These are phyloP conservation scores for Earliella scabrosa DNA, from an alignment of 1,284 basidiomycete genomes.

Conservation along the genomic window DNA sequence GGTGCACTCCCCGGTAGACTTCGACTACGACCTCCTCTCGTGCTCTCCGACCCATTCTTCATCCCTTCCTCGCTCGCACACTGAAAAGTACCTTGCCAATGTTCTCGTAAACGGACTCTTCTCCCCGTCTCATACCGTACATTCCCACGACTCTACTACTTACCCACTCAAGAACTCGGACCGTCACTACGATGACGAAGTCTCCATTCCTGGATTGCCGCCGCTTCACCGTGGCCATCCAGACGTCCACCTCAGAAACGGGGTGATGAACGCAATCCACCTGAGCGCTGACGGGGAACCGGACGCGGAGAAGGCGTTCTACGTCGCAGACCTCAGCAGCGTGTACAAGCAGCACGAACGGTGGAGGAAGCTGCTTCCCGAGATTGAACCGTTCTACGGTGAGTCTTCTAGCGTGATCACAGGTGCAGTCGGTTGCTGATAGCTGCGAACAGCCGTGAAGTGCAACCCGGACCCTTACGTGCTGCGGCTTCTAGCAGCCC, in stretches of 20 bases:
- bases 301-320: constrained; percentile 93
- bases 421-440: constrained; percentile 5
- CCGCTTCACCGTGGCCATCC: constrained; percentile 69
- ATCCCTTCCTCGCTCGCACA: constrained; percentile 36
- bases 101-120: constrained; percentile 39
- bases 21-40: constrained; percentile 39
- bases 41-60: constrained; percentile 35
- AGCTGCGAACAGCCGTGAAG: constrained; percentile 76
- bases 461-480: constrained; percentile 98
- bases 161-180: constrained; percentile 25
- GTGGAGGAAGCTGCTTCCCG: constrained; percentile 83
- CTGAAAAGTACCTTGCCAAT: constrained; percentile 41
- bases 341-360: constrained; percentile 88
- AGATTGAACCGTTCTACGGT: constrained; percentile 94
- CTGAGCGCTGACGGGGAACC: constrained; percentile 55
- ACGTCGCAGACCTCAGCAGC: constrained; percentile 91
- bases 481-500: constrained; percentile 85
- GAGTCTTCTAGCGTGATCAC: constrained; percentile 32
- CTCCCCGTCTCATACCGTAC: constrained; percentile 28
- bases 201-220: constrained; percentile 66
- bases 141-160: constrained; percentile 29
- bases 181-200: constrained; percentile 39
- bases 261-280: constrained; percentile 66
- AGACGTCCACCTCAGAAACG: constrained; percentile 72
- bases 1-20: constrained; percentile 52